Conservation (phyloP, 352 stramenopile species). For the Phytophthora foliorum region DNA sequence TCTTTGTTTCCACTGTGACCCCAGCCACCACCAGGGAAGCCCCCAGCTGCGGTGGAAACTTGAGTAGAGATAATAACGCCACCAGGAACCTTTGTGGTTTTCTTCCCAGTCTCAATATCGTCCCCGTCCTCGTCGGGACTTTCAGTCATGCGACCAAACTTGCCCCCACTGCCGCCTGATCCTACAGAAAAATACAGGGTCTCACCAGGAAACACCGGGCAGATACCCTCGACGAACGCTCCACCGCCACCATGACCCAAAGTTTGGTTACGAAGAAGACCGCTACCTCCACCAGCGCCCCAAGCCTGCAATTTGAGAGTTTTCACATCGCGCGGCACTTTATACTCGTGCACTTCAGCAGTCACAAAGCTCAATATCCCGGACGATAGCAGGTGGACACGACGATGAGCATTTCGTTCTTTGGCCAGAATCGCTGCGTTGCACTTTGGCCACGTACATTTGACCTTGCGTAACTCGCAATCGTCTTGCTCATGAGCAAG, state of each 20-base stretch:
- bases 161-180: conserved; percentile 53
- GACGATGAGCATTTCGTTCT: conserved; percentile 71
- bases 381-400: conserved; percentile 64
- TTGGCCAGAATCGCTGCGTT: conserved; percentile 56
- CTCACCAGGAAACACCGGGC: conserved; percentile 70
- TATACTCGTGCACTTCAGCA: conserved; percentile 69
- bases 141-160: conserved; percentile 56
- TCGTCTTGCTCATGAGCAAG: conserved; percentile 79
- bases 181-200: conserved; percentile 72
- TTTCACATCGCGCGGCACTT: conserved; percentile 70
- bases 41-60: conserved; percentile 54
- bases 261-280: conserved; percentile 57
- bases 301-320: conserved; percentile 78
- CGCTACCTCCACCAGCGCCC: conserved; percentile 77
- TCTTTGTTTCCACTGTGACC: conserved; percentile 80
- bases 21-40: conserved; percentile 58
- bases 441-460: conserved; percentile 82
- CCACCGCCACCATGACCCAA: conserved; percentile 70
- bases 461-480: conserved; percentile 68
- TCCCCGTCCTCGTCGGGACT: conserved; percentile 32
- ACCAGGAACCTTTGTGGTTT: conserved; percentile 28
- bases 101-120: conserved; percentile 17
- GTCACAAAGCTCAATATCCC: conserved; percentile 73
- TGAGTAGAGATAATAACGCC: conserved; percentile 49
- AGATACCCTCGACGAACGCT: conserved; percentile 74